Percentiles rank a stretch among this genome's conserved stretches.
phyloP scores from a whole-genome alignment of 768 basidiomycete genomes.

The Mycena chlorophos region DNA sequence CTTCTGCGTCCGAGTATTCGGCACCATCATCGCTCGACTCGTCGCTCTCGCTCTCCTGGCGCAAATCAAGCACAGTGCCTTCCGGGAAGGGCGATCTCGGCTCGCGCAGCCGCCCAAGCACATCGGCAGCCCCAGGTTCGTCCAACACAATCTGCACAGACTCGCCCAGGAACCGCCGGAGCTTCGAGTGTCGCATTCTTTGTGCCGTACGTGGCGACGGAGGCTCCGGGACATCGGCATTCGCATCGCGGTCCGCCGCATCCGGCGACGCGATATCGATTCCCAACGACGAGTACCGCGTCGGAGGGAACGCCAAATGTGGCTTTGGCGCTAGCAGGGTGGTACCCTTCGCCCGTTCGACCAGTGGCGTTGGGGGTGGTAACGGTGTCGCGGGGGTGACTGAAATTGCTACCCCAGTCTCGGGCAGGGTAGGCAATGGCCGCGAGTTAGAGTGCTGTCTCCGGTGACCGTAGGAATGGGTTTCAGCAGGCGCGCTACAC shows the following conservation, averaged over 20 bases:
- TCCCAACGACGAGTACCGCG: too few species aligned
- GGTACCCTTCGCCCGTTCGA: too few species aligned
- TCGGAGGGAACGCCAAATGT: too few species aligned
- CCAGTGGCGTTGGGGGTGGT: slow-evolving; percentile 5
- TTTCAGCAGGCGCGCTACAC: slow-evolving; percentile 9
- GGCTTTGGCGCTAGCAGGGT: too few species aligned
- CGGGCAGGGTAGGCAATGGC: slow-evolving; percentile 16
- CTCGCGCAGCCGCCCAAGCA: slow-evolving; percentile 5
- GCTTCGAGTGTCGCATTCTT: slow-evolving; percentile 24
- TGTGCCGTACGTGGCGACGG: slow-evolving; percentile 25
- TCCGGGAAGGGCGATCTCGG: background rate
- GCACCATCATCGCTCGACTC: slow-evolving; percentile 6
- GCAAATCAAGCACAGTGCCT: slow-evolving; percentile 4
- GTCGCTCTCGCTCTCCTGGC: slow-evolving; percentile 10
- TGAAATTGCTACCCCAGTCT: slow-evolving; percentile 6
- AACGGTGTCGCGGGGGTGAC: slow-evolving; percentile 13
- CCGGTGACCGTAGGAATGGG: background rate
- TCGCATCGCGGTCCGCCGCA: background rate
- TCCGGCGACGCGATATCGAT: too few species aligned
- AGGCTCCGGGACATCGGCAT: slow-evolving; percentile 17
- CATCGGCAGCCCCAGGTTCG: background rate
- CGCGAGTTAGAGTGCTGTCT: slow-evolving; percentile 7
- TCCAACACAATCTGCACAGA: slow-evolving; percentile 22
- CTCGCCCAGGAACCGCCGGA: slow-evolving; percentile 30
- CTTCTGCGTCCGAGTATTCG: slow-evolving; percentile 2